These are phyloP conservation scores for Alternaria ventricosa DNA, from an alignment of 2,329 filamentous ascomycete genomes.

Conservation along the genomic window DNA sequence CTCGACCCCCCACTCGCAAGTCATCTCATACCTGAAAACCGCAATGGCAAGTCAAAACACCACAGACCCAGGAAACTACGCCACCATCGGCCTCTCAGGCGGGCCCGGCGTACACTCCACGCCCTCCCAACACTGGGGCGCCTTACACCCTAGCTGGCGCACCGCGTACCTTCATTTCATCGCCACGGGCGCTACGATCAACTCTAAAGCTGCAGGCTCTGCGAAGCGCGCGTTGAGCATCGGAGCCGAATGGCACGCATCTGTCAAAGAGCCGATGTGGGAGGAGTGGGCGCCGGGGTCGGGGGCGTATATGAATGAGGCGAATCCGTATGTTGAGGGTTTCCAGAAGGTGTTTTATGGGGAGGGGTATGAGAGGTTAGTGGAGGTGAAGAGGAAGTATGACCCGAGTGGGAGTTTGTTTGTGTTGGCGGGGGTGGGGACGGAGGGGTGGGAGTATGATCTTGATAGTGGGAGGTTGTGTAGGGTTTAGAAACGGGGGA, in stretches of 20 bases:
- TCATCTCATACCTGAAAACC: slow-evolving; percentile 15
- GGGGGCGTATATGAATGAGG: slow-evolving; percentile 29
- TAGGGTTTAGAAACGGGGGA: background rate
- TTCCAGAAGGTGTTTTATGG: slow-evolving; percentile 25
- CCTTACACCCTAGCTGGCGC: slow-evolving; percentile 45
- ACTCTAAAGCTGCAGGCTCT: background rate
- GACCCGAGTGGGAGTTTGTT: slow-evolving; percentile 25
- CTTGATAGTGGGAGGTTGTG: slow-evolving; percentile 28
- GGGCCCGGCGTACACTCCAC: slow-evolving; percentile 36
- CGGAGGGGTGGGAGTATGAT: slow-evolving; percentile 30
- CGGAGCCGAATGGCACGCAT: slow-evolving; percentile 13
- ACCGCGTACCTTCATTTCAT: slow-evolving; percentile 42
- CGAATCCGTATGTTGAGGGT: slow-evolving; percentile 16
- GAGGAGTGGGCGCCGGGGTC: slow-evolving; percentile 15
- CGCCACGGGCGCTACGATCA: slow-evolving; percentile 25
- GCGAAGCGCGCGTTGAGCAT: background rate
- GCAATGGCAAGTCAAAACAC: slow-evolving; percentile 22
- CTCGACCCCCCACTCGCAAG: slow-evolving; percentile 1
- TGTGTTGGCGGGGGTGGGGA: slow-evolving; percentile 28
- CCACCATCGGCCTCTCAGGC: slow-evolving; percentile 35
- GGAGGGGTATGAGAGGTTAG: slow-evolving; percentile 7
- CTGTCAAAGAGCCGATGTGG: slow-evolving; percentile 27
- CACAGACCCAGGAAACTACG: slow-evolving; percentile 25
- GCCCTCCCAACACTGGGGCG: slow-evolving; percentile 24
- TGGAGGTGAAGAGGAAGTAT: slow-evolving; percentile 15